Percentiles rank a stretch among this genome's conserved stretches.
These are phyloP conservation scores for Thraustotheca clavata DNA, from an alignment of 352 stramenopile species.

Conservation along the genomic window DNA sequence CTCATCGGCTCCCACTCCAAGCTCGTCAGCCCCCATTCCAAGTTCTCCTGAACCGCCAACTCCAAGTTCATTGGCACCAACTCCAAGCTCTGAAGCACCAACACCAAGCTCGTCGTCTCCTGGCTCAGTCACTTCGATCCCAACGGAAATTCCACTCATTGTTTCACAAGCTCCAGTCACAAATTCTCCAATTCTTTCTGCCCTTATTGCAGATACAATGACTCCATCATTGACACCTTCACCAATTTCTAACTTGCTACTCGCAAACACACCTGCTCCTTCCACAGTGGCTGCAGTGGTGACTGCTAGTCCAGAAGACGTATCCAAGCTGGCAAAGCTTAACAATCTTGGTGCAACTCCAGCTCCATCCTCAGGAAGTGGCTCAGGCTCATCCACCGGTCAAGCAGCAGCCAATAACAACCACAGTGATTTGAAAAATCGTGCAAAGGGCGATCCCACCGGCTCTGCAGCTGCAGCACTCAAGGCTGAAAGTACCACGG, in stretches of 20 bases:
- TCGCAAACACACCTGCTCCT: background rate
- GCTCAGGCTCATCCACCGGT: background rate
- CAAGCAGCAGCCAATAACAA: background rate
- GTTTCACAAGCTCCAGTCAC: background rate
- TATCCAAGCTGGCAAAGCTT: background rate
- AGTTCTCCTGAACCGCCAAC: background rate
- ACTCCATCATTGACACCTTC: background rate
- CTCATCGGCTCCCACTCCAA: background rate
- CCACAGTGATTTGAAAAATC: background rate
- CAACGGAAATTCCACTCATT: background rate
- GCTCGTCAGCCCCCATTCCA: background rate
- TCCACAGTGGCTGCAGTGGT: background rate
- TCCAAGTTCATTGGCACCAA: background rate
- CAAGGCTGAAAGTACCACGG: slow-evolving; percentile 4
- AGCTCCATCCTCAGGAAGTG: background rate
- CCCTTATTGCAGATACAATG: background rate
- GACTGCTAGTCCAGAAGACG: background rate
- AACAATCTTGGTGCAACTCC: background rate
- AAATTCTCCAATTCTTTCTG: background rate
- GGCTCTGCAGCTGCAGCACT: background rate
- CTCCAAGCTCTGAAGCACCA: background rate
- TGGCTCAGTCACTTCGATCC: background rate
- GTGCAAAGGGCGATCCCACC: background rate
- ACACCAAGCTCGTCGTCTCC: background rate
- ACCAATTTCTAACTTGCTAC: background rate